Base-by-base conservation (phyloP, 1,139 yeast species). In the Candida sp. region DNA sequence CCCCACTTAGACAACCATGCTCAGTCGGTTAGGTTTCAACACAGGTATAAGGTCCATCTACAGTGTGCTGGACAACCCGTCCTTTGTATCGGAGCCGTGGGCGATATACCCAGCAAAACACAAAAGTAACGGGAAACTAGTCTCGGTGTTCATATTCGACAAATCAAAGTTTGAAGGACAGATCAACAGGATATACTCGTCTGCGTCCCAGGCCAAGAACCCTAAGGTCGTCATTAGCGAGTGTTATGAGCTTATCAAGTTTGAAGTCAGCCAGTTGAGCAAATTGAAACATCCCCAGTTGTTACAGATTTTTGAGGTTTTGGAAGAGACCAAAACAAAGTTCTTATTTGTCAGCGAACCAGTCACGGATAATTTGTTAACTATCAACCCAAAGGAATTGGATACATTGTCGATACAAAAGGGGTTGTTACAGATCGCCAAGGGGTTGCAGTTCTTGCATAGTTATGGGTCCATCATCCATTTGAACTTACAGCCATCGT, bases 251-350 rank as follows among this genome's bases (percentile, higher is more conserved):
- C 61, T 75, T 28, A 61, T 77, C 42, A 75, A 70, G 57, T 63
- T 57, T 48, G 81, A 91, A 61, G 88, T 92, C 3, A 74, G 83
- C 31, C 87, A 88, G 55, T 71, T 93, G 63, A 84, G 96, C 32
- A 89, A 88, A 66, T 74, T 93, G 57, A 88, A 91, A 57, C 99
- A 94, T 64, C 98, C 99, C 0, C 89, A 90, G 56, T 78, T 94
- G 41, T 72, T 94, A 45, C 86, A 93, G 4, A 78, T 94, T 7
- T 83, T 89, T 46, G 98, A 93, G 66, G 96, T 96, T 0, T 68
- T 93, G 53, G 98, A 94, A 65, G 97, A 92, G 60, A 90, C 94
- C 33, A 86, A 88, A 61, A 81, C 83, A 60, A 82, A 90, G 52
- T 80, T 92, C 60, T 63, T 88, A 53, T 94, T 94, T 73, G 98